Evolutionary conservation across 192 early-diverging fungal species (phyloP), one percentile per base, ranked within the genome.

Genomic region (Pilaira anomala): DNA sequence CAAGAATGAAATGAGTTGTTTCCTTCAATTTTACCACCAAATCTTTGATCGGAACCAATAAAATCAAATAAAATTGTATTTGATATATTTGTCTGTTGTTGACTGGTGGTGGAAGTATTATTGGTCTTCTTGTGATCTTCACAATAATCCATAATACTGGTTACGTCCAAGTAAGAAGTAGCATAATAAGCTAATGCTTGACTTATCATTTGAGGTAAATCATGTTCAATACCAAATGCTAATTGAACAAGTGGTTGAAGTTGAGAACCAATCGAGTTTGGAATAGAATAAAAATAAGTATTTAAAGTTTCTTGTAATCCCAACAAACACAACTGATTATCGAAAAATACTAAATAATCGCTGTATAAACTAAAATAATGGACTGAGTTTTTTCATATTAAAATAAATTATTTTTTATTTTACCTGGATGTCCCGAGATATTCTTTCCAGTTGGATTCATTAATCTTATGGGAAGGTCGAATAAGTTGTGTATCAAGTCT

Each of bases 1-100:
- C 52, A 52, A 30, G 41, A 54, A 28, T 52, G 39, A 22, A 65
- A 65, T 45, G 63, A 56, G 21, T 46, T 65, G 21, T 51, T 36
- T n/a, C 62, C 62, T 36, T 65, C 63, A 6, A 65, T 56, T 22
- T 65, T 65, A 24, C 63, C 63, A 33, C 56, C 63, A 39, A 65
- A 65, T 28, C 63, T 30, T 39, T 42, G 63, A 26, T 65, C 63
- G 3, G 63, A n/a, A 9, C 25, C 30, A 14, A 65, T 29, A 8
- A 65, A 33, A 28, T 65, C 63, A 33, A 56, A 29, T 26, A 65
- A 29, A 2, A 65, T 24, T 0, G 7, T 29, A 16, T 65, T 30
- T 13, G 22, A 19, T n/a, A 44, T 9, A 25, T 50, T 25, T 16
- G 22, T 48, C 6, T 28, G 36, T 26, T 22, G 49, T 51, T 56